Conservation (phyloP, 306 rosid genomes). For the Quercus variabilis region DNA sequence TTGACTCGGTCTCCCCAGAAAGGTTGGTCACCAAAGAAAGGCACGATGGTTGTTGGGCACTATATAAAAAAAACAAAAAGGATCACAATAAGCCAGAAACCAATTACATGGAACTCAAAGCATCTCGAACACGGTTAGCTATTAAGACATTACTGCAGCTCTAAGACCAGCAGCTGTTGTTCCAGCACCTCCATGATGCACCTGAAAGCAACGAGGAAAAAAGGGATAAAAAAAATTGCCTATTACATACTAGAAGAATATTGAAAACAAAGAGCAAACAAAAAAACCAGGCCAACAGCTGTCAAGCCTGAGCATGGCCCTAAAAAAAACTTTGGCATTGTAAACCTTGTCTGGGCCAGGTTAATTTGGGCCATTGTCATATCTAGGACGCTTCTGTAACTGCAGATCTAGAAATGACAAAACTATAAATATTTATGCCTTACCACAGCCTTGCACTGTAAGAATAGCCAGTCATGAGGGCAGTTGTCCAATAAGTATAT, state of each 20-base stretch:
- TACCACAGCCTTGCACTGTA: constrained; percentile 99
- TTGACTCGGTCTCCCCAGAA: constrained; percentile 98
- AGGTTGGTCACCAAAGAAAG: constrained; percentile 98
- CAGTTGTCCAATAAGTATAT: constrained; percentile 79
- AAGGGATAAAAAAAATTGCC: constrained; percentile 1
- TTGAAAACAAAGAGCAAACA: background rate
- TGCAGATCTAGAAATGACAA: constrained; percentile 1
- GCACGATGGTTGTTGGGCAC: constrained; percentile 96
- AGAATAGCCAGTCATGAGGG: constrained; percentile 98
- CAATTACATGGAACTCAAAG: constrained; percentile 1
- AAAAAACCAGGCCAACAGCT: constrained; percentile 4
- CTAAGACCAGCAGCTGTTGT: constrained; percentile 99
- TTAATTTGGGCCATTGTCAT: background rate
- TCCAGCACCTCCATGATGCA: constrained; percentile 99
- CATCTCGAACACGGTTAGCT: constrained; percentile 17
- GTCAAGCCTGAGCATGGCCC: background rate
- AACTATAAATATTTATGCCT: constrained; percentile 30
- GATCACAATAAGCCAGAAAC: constrained; percentile 7
- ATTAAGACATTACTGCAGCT: constrained; percentile 69
- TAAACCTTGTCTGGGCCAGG: background rate
- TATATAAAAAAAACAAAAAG: constrained; percentile 19
- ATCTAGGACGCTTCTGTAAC: constrained; percentile 4
- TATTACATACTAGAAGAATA: background rate
- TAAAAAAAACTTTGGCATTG: background rate
- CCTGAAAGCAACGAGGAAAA: constrained; percentile 40